Base-by-base conservation (phyloP, 2,329 filamentous ascomycete species). In the Calonectria pseudoturangicola region DNA sequence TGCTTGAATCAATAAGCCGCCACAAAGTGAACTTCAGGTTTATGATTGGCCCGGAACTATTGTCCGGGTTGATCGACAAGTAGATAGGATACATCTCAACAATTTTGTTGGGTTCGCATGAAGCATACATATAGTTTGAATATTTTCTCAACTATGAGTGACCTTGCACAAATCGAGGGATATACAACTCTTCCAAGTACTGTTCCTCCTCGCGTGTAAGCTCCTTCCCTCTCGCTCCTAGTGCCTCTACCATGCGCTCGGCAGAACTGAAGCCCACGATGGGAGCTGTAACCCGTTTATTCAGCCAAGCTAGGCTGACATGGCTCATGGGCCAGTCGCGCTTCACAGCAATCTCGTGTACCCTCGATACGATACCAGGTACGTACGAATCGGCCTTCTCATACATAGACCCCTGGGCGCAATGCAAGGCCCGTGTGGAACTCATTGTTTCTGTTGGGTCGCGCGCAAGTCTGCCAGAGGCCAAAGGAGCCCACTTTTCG, bases 301-400 rank as follows among this genome's bases (percentile, higher is more conserved):
- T 48, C 10, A 48, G n/a, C 45, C 45, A 48, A 25, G 45, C 45
- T 12, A 48, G 9, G n/a, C 45, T 48, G 9, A 48, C 45, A 48
- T 48, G 45, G 45, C 45, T 48, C 45, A 48, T 48, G 21, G 45
- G 45, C 45, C 45, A 48, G 10, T 48, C n/a, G 12, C 45, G 45
- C n/a, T 48, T 48, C 9, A 48, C 45, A 10, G 45, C 45, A 25
- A 48, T 48, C 8, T 48, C 45, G 9, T 48, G 45, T 5, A 48
- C 45, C 25, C 45, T 48, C 9, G 45, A 48, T 25, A 48, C 45
- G 8, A 48, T 48, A 48, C 45, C 45, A 12, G 45, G 45, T 21
- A 48, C 45, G 13, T 48, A 13, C 4, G 18, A 12, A 25, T 48
- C 45, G 8, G n/a, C n/a, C 12, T 48, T 48, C 45, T 48, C 45